These are phyloP conservation scores for Fraxinus sp. DNA, from an alignment of 305 asterid genomes.

Conservation along the genomic window DNA sequence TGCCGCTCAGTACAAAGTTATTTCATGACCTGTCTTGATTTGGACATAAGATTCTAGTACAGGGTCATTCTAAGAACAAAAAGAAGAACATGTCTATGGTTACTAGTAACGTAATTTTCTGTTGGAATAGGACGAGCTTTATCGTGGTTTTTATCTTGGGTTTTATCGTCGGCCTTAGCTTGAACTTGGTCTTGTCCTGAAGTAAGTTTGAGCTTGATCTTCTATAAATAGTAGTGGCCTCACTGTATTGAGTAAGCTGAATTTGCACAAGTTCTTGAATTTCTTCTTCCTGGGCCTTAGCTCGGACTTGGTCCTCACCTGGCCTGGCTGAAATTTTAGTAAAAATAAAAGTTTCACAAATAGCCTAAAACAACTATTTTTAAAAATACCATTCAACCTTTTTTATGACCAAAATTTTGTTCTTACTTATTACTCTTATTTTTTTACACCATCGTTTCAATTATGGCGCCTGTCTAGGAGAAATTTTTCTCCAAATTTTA, in stretches of 20 bases:
- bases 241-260: not conserved
- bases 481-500: no score
- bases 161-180: not conserved
- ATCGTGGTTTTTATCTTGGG: not conserved
- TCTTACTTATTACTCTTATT: not conserved
- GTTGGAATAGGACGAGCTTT: not conserved
- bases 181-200: not conserved
- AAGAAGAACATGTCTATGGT: not conserved
- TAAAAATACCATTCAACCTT: not conserved
- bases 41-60: not conserved
- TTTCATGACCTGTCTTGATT: not conserved
- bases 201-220: not conserved
- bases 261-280: not conserved
- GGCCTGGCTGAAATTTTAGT: not conserved
- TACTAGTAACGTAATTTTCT: not conserved
- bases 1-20: not conserved
- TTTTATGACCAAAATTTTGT: not conserved
- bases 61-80: not conserved
- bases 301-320: not conserved
- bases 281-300: not conserved
- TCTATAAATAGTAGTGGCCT: not conserved
- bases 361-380: no score
- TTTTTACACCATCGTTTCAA: not conserved
- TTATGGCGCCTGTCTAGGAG: no score
- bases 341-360: no score